Base-by-base conservation (phyloP, 2,329 filamentous ascomycete genomes). In the Colletotrichum sp. region DNA sequence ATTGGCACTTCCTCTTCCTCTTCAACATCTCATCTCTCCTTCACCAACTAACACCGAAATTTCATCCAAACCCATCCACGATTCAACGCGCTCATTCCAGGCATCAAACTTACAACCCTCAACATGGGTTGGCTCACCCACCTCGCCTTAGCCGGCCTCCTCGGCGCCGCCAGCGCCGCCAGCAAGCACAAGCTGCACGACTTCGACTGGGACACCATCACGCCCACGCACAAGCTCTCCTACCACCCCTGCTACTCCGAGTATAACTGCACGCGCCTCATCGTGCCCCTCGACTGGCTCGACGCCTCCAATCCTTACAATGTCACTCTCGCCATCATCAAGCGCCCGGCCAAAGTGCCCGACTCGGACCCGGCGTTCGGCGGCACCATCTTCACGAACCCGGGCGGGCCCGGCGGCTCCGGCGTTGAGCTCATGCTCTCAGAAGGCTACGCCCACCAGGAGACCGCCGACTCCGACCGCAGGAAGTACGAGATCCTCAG, bases 331-430 rank as follows among this genome's bases (percentile, higher is more conserved):
- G 86, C 87, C 71, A 81, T 89, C 73, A 79, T 85, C 63, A 85
- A 84, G 72, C 81, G 85, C 10, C 85, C 86, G 0, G 86, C 86
- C 30, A 75, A 74, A 2, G 87, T 88, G 4, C 71, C 82, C 10
- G 81, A 84, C 26, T 52, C 78, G n/a, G 83, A 86, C 71, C 80
- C 84, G 5, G 75, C 80, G 43, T 88, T 85, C 68, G 86, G 82
- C 52, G 87, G 87, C 21, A 81, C 86, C 63, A 80, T 88, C 56
- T 81, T 89, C 77, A 78, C 80, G 62, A 88, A 88, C 80, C 87
- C 86, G 0, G 87, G 87, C 56, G 87, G 87, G 0, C 87, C 87
- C 0, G 85, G 87, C 32, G 84, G 81, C 24, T 85, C 85, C 1
- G 87, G 87, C 10, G 81, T 87, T 4, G 43, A 34, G 0, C 77